Evolutionary conservation across 2,329 filamentous ascomycete genomes (phyloP).

Genomic region (Trichoderma sp.): DNA sequence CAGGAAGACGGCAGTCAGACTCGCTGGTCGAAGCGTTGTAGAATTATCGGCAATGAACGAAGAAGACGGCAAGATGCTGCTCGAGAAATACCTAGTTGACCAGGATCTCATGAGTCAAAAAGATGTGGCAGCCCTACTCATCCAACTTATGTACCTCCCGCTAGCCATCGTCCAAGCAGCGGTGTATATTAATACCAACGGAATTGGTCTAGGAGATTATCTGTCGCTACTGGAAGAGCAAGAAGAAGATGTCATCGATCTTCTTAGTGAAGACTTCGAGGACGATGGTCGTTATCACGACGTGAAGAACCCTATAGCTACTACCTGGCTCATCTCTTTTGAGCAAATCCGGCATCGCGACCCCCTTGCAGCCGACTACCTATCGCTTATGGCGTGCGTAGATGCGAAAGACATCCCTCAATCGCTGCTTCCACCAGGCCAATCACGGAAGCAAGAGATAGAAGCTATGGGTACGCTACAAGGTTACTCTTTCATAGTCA

Average conservation of each 20-base stretch:
- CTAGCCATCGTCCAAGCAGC: conserved; percentile 37
- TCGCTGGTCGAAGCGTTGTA: conserved; percentile 21
- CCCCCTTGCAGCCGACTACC: conserved; percentile 29
- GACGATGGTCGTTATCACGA: conserved; percentile 29
- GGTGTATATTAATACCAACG: conserved; percentile 34
- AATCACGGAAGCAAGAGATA: conserved; percentile 16
- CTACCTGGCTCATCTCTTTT: conserved; percentile 37
- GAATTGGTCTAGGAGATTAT: conserved; percentile 26
- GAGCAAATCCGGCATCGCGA: conserved; percentile 27
- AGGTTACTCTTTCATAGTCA: neutral
- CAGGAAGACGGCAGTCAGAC: neutral
- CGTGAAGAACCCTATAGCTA: conserved; percentile 29
- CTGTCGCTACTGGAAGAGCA: conserved; percentile 26
- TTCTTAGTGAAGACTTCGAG: conserved; percentile 33
- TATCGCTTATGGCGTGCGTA: conserved; percentile 31
- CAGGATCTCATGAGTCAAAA: neutral
- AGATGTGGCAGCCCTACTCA: conserved; percentile 25
- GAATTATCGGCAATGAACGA: neutral
- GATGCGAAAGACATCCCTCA: conserved; percentile 31
- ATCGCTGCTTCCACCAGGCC: conserved; percentile 24
- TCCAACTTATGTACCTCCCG: conserved; percentile 31
- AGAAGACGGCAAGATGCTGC: neutral
- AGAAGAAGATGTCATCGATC: conserved; percentile 22
- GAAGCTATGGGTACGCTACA: conserved; percentile 18
- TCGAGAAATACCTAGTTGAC: neutral